phyloP scores from a whole-genome alignment of 2,329 filamentous ascomycete species.

The Rhynchosporium secalis region DNA sequence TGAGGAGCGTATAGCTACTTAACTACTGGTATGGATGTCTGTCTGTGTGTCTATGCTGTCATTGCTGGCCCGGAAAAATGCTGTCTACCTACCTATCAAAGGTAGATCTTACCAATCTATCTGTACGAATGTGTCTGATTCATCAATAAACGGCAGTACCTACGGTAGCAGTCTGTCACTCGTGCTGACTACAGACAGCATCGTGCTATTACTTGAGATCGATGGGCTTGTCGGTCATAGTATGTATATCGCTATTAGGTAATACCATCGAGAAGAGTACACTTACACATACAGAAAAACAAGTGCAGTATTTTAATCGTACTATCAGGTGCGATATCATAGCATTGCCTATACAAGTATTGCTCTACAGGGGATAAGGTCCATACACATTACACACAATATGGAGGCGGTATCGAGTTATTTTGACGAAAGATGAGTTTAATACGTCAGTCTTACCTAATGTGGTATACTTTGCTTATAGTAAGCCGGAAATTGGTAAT shows the following conservation, averaged over 20 bases:
- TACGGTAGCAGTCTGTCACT: neutral
- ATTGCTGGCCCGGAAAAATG: slow-evolving; percentile 12
- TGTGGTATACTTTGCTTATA: too few species aligned
- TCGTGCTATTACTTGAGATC: slow-evolving; percentile 24
- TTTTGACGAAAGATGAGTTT: too few species aligned
- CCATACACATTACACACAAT: too few species aligned
- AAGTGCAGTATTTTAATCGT: too few species aligned
- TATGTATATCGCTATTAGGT: slow-evolving; percentile 22
- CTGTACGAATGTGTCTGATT: too few species aligned
- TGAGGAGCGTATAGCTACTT: neutral
- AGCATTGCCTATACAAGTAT: too few species aligned
- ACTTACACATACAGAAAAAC: too few species aligned
- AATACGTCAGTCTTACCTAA: too few species aligned
- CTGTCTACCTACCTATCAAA: neutral
- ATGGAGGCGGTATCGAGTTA: slow-evolving; percentile 8
- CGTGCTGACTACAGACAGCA: neutral
- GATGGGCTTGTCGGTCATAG: slow-evolving; percentile 13
- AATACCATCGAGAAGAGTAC: slow-evolving; percentile 9
- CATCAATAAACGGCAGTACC: too few species aligned
- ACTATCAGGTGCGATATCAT: too few species aligned
- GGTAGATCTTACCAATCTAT: neutral
- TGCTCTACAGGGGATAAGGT: too few species aligned
- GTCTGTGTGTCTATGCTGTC: slow-evolving; percentile 31
- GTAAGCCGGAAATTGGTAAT: neutral
- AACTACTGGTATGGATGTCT: slow-evolving; percentile 21